Base-by-base conservation (phyloP, 2,329 filamentous ascomycete genomes). In the Exophiala bonariae region DNA sequence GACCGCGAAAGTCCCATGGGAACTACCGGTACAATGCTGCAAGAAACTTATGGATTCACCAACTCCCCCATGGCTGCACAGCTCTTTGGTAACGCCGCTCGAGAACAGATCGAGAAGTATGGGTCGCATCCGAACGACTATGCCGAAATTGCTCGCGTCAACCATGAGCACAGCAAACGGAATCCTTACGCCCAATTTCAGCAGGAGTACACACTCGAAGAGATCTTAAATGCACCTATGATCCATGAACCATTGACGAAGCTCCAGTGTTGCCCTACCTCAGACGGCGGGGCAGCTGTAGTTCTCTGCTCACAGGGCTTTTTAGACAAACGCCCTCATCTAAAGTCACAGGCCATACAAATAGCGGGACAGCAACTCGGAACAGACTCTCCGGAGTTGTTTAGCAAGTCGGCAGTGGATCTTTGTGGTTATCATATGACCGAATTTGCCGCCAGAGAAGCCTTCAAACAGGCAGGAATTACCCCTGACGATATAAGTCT, bases 131-230 rank as follows among this genome's bases (percentile, higher is more conserved):
- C 78, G 10, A 83, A 87, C 59, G 91, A 97, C 75, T 96, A 96
- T 69, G 92, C 87, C 26, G 91, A 97, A 73, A 96, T 97, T 63
- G 91, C 82, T 8, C 84, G 91, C 59, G 72, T 97, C 66, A 96
- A 96, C 76, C 92, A 97, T 71, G 83, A 83, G 52, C 92, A 97
- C 78, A 90, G 85, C 13, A 85, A 85, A 66, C 81, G 85, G 57
- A 96, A 97, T 76, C 92, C 92, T 4, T 97, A 97, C 77, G 91
- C 89, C 14, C 92, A 97, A 70, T 97, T 97, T 77, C 86, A 86
- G 63, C 82, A 93, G 62, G 87, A 92, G 65, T 96, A 96, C 75
- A 87, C 86, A 1, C 81, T 85, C 33, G 87, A 95, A 26, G 85
- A 97, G 70, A 77, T 97, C 65, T 69, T 89, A 63, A 75, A 84